Conservation (phyloP, 139 green algal species). For the Penium margaritaceum region DNA sequence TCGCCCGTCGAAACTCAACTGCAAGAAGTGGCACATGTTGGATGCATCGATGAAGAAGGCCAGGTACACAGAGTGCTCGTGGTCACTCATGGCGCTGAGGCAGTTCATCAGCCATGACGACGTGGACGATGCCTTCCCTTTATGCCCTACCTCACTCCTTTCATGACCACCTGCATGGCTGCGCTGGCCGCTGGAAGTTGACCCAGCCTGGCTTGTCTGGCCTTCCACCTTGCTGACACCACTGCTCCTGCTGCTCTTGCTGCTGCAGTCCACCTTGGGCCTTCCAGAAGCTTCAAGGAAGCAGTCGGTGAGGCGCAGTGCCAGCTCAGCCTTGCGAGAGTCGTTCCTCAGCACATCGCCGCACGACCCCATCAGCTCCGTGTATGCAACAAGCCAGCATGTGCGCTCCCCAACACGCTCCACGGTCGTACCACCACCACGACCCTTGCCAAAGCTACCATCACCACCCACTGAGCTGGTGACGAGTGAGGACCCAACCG, state of each 20-base stretch:
- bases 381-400: conserved; percentile 31
- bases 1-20: conserved; percentile 13
- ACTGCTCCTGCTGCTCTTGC: background rate
- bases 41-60: conserved; percentile 34
- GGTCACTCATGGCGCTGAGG: conserved; percentile 22
- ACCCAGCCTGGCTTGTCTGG: no score
- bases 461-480: no score
- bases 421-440: no score
- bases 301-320: conserved; percentile 33
- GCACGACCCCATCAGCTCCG: conserved; percentile 18
- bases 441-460: no score
- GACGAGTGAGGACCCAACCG: no score
- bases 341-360: conserved; percentile 22
- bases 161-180: conserved; percentile 12
- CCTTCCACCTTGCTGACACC: no score
- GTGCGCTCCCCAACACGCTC: no score
- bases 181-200: no score
- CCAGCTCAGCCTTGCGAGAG: conserved; percentile 14
- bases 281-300: conserved; percentile 19
- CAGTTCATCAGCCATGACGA: conserved; percentile 26
- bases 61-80: conserved; percentile 30
- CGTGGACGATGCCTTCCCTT: background rate
- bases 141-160: background rate
- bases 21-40: conserved; percentile 26
- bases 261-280: background rate